These are phyloP conservation scores for Nemania diffusa DNA, from an alignment of 2,329 filamentous ascomycete species.

Conservation along the genomic window DNA sequence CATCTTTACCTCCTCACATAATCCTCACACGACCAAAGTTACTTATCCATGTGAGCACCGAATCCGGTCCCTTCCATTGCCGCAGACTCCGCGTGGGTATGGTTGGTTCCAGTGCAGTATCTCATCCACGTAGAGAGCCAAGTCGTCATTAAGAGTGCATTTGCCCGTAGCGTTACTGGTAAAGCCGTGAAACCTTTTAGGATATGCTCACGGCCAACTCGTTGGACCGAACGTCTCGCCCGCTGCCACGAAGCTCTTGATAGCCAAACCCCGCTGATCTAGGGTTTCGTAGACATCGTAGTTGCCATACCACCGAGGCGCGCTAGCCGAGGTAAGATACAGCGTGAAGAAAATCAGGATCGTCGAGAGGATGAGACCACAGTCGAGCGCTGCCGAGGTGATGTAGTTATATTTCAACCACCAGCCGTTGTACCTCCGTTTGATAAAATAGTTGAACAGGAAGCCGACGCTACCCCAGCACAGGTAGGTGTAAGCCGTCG, in stretches of 20 bases:
- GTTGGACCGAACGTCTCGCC: slow-evolving; percentile 64
- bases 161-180: not conserved
- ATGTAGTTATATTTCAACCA: slow-evolving; percentile 84
- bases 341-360: slow-evolving; percentile 77
- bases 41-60: not conserved
- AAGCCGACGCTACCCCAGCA: slow-evolving; percentile 75
- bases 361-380: slow-evolving; percentile 72
- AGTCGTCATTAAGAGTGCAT: not conserved
- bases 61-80: not conserved
- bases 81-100: not conserved
- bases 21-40: not conserved
- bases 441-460: slow-evolving; percentile 75
- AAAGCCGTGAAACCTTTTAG: not conserved
- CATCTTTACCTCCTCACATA: not conserved
- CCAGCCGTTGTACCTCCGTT: slow-evolving; percentile 74
- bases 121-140: not conserved
- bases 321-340: slow-evolving; percentile 65
- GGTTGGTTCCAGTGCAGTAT: not conserved
- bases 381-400: slow-evolving; percentile 76
- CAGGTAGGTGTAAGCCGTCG: slow-evolving; percentile 76
- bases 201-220: slow-evolving; percentile 54
- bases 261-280: slow-evolving; percentile 57
- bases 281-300: slow-evolving; percentile 58
- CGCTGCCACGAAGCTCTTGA: slow-evolving; percentile 54
- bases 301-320: slow-evolving; percentile 74